Conservation (phyloP, 2,329 filamentous ascomycete genomes). For the Blumeriella jaapii region DNA sequence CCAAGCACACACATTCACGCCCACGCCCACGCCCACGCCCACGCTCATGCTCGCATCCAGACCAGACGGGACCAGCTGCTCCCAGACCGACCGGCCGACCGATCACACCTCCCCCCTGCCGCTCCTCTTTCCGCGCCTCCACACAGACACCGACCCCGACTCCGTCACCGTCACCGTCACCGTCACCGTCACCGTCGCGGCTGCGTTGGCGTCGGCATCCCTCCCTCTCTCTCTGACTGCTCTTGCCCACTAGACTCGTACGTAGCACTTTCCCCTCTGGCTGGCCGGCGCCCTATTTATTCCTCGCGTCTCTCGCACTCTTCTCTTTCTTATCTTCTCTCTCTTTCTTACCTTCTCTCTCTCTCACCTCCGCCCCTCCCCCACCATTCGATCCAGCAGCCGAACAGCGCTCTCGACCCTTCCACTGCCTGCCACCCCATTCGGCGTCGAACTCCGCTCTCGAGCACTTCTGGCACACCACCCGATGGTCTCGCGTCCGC, state of each 20-base stretch:
- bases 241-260: neutral
- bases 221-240: constrained; percentile 2
- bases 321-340: constrained; percentile 12
- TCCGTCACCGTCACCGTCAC: too few relatives aligned
- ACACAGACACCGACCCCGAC: too few relatives aligned
- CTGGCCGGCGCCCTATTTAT: constrained; percentile 9
- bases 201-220: neutral
- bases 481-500: neutral
- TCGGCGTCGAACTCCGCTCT: constrained; percentile 3
- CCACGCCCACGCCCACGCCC: neutral
- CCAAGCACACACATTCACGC: neutral
- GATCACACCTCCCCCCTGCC: too few relatives aligned
- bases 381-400: too few relatives aligned
- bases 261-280: neutral
- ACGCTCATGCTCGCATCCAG: neutral
- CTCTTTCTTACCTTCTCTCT: neutral
- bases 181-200: too few relatives aligned
- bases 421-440: too few relatives aligned
- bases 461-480: constrained; percentile 1
- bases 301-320: constrained; percentile 12
- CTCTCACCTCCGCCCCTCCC: neutral
- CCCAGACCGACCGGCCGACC: neutral
- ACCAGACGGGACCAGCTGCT: neutral
- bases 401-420: too few relatives aligned
- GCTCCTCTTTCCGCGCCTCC: too few relatives aligned